Evolutionary conservation across 1,284 basidiomycete species (phyloP), one percentile per base, ranked within the genome.

Genomic region (Microbotryum lychnidis-dioicae): DNA sequence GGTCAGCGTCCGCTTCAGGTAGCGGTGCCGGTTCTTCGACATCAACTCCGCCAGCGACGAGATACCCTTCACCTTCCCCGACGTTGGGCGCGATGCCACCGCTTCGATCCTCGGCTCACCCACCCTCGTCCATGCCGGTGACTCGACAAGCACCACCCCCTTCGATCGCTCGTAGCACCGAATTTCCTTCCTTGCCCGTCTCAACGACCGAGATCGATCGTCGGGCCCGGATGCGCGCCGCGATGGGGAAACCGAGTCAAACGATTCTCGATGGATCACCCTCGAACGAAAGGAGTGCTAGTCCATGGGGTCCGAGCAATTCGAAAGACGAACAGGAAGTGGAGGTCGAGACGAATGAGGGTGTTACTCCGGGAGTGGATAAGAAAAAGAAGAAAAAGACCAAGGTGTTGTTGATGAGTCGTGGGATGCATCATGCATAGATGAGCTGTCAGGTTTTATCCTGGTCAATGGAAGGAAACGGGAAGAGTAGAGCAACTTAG

Each of bases 341-440:
- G 23, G 25, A 29, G 16, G 50, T 23, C 18, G 57, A 45, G 20
- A 12, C 48, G 50, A 6, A 46, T 20, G 5, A 37, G 49, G 6
- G 46, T 25, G 29, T 14, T 6, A 29, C 20, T 4, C 29, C 6
- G 6, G 51, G 29, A 12, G 21, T 20, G 7, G 48, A 56, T 29
- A 58, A 50, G 53, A 67, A 62, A 58, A 62, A 67, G 58, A 59
- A 58, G 9, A 66, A 66, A 46, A 57, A 58, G 21, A 57, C 50
- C 52, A 67, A 67, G 63, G 57, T 65, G 2, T 48, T 67, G 21
- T 42, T 67, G 27, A 58, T 67, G 58, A 57, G 55, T 14, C 31
- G 42, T 2, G 64, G 64, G 27, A 56, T 66, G 33, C 58, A 58
- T 23, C 56, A 60, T 44, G 58, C 58, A 33, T 57, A 18, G 5